Conservation (phyloP, 2,329 filamentous ascomycete species). For the Sphaerulina populicola region DNA sequence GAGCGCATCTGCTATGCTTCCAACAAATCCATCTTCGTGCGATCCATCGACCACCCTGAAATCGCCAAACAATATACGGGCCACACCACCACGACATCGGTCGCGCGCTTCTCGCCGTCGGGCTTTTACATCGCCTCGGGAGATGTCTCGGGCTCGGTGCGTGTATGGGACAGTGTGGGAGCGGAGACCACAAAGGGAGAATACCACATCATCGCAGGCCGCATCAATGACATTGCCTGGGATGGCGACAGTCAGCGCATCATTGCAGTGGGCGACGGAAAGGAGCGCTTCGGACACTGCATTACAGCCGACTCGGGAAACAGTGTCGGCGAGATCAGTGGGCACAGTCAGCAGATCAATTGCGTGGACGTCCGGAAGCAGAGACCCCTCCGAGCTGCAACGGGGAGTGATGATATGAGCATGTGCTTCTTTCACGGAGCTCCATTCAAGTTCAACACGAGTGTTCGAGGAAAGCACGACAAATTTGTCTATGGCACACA, state of each 20-base stretch:
- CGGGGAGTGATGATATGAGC: conserved; percentile 80
- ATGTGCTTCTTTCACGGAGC: conserved; percentile 89
- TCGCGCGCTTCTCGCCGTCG: conserved; percentile 87
- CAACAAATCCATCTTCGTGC: conserved; percentile 92
- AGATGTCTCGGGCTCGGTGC: conserved; percentile 73
- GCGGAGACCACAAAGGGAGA: conserved; percentile 88
- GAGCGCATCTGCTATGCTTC: conserved; percentile 89
- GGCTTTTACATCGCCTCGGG: conserved; percentile 93
- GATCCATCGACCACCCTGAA: conserved; percentile 83
- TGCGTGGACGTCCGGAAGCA: conserved; percentile 81
- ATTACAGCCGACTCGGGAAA: conserved; percentile 95
- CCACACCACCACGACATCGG: conserved; percentile 80
- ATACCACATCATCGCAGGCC: conserved; percentile 86
- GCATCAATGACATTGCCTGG: conserved; percentile 95
- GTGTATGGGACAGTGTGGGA: conserved; percentile 83
- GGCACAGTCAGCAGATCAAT: conserved; percentile 86
- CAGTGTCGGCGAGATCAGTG: conserved; percentile 85
- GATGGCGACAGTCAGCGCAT: conserved; percentile 94
- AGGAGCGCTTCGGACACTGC: conserved; percentile 86
- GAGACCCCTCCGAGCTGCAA: conserved; percentile 82
- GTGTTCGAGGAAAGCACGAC: conserved; percentile 67
- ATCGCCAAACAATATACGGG: conserved; percentile 82
- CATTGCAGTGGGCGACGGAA: conserved; percentile 91
- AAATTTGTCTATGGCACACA: conserved; percentile 82
- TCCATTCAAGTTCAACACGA: conserved; percentile 93